Percentiles rank a stretch among this genome's conserved stretches.
These are phyloP conservation scores for Penicillium daleae DNA, from an alignment of 495 filamentous ascomycete species.

Conservation along the genomic window DNA sequence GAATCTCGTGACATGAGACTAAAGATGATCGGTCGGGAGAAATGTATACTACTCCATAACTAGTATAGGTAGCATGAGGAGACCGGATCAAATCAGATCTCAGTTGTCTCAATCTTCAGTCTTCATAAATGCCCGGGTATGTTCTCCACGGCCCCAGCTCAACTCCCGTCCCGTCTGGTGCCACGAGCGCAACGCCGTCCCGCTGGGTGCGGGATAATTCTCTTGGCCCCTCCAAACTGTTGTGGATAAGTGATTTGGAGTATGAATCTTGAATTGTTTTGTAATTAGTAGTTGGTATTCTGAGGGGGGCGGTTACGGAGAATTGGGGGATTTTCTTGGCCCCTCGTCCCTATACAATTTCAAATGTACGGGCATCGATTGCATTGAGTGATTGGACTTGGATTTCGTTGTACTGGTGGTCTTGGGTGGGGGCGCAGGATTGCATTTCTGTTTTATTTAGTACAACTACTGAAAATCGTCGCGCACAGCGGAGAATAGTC, in stretches of 20 bases:
- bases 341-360: neutral
- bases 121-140: neutral
- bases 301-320: neutral
- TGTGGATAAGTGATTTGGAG: neutral
- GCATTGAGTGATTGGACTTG: neutral
- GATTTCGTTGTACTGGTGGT: neutral
- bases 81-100: neutral
- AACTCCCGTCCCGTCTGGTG: slow-evolving; percentile 11
- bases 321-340: neutral
- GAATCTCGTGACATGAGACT: neutral
- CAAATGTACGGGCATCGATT: neutral
- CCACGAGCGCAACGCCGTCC: slow-evolving; percentile 19
- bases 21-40: neutral
- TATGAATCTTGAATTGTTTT: neutral
- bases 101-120: neutral
- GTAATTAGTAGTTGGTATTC: neutral
- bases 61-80: neutral
- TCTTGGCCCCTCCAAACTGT: neutral
- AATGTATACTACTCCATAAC: neutral
- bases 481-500: neutral
- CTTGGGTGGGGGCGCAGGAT: neutral
- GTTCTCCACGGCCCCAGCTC: neutral
- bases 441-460: neutral
- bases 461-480: neutral
- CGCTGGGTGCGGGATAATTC: neutral